Base-by-base conservation (phyloP, 495 filamentous ascomycete genomes). In the Hypoxylon fuscum region DNA sequence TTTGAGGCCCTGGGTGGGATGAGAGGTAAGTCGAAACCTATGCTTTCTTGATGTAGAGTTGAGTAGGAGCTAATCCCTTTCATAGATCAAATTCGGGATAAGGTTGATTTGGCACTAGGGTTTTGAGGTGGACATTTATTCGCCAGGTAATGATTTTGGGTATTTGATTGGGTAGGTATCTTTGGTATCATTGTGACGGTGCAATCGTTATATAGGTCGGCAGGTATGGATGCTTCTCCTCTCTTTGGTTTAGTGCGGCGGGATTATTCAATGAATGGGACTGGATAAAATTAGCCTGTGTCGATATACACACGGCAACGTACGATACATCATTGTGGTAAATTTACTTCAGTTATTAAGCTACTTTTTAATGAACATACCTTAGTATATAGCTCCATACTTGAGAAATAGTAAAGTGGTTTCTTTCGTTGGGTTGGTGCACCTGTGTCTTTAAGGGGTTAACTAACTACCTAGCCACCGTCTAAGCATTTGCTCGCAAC, bases 1-100 rank as follows among this genome's bases (percentile, higher is more conserved):
- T 87, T 83, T 55, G 85, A 87, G 71, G 85, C 84, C 5, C 70
- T 87, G 51, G 80, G 80, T 58, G 85, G 85, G 15, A 86, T 87
- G 85, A 78, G 82, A 83, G 83, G 85, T 86, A 53, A 68, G 64
- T 69, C 14, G 0, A 45, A 44, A 42, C 6, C 18, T 21, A 21
- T 11, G 5, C 2, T 3, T 2, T 42, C 2, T n/a, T 15, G 2
- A 42, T 43, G 0, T 25, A 21, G 5, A 21, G 6, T 15, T 3
- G 7, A 44, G n/a, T 47, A 23, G 22, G 31, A 53, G 25, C 40
- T 63, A 43, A 49, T 23, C n/a, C 18, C 10, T 20, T n/a, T 8
- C 37, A 22, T 25, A 72, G 69, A 72, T 44, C 69, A 72, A 50
- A 67, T 72, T 57, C 69, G 69, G 17, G 67, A 70, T 38, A 72